Evolutionary conservation across 768 basidiomycete genomes (phyloP).

Genomic region (Dendrothele bispora): DNA sequence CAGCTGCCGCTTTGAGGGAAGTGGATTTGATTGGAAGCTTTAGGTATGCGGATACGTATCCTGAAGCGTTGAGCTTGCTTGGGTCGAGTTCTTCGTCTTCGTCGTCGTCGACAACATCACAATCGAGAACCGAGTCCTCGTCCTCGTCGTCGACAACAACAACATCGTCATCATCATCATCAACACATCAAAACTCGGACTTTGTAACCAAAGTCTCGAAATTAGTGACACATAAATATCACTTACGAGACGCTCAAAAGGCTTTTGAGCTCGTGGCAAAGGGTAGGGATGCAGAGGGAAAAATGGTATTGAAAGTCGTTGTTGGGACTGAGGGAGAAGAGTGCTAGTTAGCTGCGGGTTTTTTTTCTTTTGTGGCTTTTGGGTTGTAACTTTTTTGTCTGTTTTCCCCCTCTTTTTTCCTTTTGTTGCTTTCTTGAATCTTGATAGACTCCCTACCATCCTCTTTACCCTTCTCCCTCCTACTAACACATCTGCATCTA

Average conservation of each 20-base stretch:
- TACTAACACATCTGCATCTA: too few relatives aligned
- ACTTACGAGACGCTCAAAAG: constrained; percentile 58
- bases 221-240: constrained; percentile 79
- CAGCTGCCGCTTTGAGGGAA: constrained; percentile 80
- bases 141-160: background rate
- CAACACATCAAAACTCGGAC: background rate
- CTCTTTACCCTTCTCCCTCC: too few relatives aligned
- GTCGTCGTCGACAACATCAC: background rate
- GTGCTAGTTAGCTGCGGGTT: background rate
- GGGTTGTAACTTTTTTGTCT: background rate
- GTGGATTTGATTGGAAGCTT: constrained; percentile 93
- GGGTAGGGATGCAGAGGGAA: constrained; percentile 78
- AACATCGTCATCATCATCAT: background rate
- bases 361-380: background rate
- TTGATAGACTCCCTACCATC: too few relatives aligned
- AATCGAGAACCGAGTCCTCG: background rate
- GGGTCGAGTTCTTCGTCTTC: background rate
- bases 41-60: constrained; percentile 89
- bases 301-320: constrained; percentile 89
- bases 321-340: constrained; percentile 45
- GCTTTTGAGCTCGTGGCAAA: constrained; percentile 83
- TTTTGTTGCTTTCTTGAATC: too few relatives aligned
- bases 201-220: constrained; percentile 27
- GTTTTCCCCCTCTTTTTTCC: background rate
- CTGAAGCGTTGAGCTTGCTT: constrained; percentile 71